Conservation (phyloP, 176 grass and related monocot species). For the Triticum dicoccoides region DNA sequence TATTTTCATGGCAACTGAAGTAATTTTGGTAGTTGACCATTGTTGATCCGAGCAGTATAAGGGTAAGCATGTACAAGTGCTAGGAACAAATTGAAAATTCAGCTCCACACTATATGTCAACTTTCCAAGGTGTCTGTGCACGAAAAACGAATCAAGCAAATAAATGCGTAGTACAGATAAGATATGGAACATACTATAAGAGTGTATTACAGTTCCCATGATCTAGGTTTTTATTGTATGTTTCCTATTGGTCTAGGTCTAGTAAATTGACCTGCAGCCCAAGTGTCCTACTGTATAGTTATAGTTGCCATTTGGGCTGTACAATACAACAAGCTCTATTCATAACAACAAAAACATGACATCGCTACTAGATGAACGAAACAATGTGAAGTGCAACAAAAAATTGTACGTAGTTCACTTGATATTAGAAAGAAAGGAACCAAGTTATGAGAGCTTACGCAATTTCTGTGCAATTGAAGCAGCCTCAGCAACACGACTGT, state of each 20-base stretch:
- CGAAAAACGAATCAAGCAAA: too few relatives aligned
- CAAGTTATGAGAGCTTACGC: constrained; percentile 46
- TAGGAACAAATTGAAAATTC: neutral
- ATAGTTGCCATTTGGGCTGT: neutral
- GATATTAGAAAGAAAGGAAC: constrained; percentile 1
- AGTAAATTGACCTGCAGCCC: neutral
- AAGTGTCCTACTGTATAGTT: neutral
- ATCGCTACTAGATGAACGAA: neutral
- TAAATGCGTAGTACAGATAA: too few relatives aligned
- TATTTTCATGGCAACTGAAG: constrained; percentile 6
- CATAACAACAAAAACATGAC: constrained; percentile 1
- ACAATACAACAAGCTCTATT: neutral
- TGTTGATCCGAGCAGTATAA: neutral
- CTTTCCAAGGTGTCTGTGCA: neutral
- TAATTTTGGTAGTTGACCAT: neutral
- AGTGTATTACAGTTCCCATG: neutral
- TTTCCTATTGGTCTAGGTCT: neutral
- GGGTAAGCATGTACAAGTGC: neutral
- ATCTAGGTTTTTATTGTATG: neutral
- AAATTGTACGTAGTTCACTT: neutral
- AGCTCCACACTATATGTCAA: neutral
- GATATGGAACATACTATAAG: too few relatives aligned
- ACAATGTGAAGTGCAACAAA: neutral
- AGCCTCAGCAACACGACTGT: constrained; percentile 93
- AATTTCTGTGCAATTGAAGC: constrained; percentile 99